Percentiles rank a stretch among this genome's conserved stretches.
phyloP scores from a whole-genome alignment of 768 basidiomycete species.

The Panus rudis region DNA sequence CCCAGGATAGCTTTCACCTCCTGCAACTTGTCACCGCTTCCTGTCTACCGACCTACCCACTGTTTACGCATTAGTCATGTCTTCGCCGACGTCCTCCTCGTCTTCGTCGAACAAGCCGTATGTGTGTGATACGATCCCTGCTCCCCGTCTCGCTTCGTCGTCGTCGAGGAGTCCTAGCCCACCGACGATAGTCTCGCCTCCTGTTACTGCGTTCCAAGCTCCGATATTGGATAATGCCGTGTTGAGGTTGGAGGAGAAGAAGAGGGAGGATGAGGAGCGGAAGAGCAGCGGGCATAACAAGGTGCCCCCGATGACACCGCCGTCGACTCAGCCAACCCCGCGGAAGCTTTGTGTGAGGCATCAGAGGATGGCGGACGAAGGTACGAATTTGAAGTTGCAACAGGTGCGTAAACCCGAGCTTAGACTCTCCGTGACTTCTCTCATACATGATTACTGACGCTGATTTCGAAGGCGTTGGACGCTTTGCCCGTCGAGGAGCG shows the following conservation, averaged over 20 bases:
- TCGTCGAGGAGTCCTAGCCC: conserved; percentile 17
- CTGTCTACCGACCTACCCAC: conserved; percentile 3
- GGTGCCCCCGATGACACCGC: background rate
- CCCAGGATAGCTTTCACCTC: no score
- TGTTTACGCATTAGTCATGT: conserved; percentile 11
- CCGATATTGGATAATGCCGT: conserved; percentile 12
- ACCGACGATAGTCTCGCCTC: conserved; percentile 17
- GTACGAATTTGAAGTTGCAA: conserved; percentile 87
- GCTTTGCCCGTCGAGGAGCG: conserved; percentile 80
- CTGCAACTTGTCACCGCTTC: no score
- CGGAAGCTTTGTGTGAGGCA: conserved; percentile 89
- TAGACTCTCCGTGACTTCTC: background rate
- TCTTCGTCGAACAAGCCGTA: conserved; percentile 26
- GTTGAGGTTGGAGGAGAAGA: background rate
- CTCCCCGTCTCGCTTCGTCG: conserved; percentile 43
- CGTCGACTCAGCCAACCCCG: conserved; percentile 30
- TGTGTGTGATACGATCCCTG: conserved; percentile 68
- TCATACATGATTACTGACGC: background rate
- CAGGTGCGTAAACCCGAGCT: conserved; percentile 44
- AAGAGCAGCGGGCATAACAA: conserved; percentile 1
- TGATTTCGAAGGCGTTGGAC: conserved; percentile 68
- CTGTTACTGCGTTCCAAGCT: conserved; percentile 20
- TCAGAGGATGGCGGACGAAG: conserved; percentile 95
- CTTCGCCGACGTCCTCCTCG: no score
- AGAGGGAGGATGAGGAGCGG: background rate